Percentiles rank a stretch among this genome's conserved stretches.
Evolutionary conservation across 768 basidiomycete species (phyloP).

Genomic region (Xerocomellus chrysenteron): DNA sequence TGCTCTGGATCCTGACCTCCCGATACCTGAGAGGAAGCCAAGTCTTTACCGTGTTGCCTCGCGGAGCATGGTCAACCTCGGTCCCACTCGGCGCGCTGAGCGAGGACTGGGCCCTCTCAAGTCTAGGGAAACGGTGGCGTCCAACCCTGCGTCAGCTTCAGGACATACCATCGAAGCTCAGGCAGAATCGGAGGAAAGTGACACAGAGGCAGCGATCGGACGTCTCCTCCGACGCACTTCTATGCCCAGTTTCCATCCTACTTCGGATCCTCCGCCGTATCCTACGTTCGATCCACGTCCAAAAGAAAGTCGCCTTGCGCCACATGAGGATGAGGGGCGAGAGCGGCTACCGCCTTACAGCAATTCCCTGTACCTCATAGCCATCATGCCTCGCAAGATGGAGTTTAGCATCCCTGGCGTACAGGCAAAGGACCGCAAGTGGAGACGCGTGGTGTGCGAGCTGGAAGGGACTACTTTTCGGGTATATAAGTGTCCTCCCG

Average conservation of each 20-base stretch:
- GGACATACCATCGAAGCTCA: conserved; percentile 7
- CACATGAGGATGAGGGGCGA: conserved; percentile 78
- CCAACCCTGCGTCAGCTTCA: conserved; percentile 15
- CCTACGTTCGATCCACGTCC: conserved; percentile 43
- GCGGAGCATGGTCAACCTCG: conserved; percentile 62
- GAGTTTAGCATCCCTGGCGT: conserved; percentile 86
- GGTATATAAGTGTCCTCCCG: conserved; percentile 59
- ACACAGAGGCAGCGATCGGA: conserved; percentile 32
- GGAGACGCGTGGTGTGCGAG: conserved; percentile 85
- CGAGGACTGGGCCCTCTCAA: conserved; percentile 17
- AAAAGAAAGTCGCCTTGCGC: conserved; percentile 27
- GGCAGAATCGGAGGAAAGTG: conserved; percentile 21
- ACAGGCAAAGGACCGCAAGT: conserved; percentile 88
- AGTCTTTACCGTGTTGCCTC: conserved; percentile 60
- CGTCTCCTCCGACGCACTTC: conserved; percentile 60
- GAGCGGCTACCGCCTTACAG: conserved; percentile 81
- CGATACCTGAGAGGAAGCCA: conserved; percentile 30
- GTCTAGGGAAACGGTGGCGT: conserved; percentile 12
- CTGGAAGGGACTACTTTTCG: conserved; percentile 89
- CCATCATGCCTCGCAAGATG: conserved; percentile 86
- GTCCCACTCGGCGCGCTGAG: conserved; percentile 32
- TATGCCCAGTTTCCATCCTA: conserved; percentile 64
- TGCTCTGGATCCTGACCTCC: conserved; percentile 1
- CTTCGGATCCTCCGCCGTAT: conserved; percentile 67
- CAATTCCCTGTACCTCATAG: conserved; percentile 79